Evolutionary conservation across 2,329 filamentous ascomycete genomes (phyloP), one percentile per base, ranked within the genome.

Genomic region (Colletotrichum musicola): DNA sequence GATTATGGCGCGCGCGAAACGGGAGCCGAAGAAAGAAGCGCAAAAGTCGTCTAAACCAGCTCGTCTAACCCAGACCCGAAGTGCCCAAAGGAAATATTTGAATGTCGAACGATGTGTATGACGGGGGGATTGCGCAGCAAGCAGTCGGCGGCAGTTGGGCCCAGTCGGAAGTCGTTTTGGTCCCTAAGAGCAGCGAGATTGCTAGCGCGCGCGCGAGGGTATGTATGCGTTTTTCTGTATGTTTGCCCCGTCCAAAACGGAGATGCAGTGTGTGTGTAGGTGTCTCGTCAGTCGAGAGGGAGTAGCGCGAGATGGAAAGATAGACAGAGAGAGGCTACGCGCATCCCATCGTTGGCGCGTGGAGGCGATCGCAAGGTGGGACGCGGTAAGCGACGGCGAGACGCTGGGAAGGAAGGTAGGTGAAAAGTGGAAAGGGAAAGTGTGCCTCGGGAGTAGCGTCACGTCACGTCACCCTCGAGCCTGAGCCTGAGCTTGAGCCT

Each of bases 41-140:
- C 51, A 40, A 53, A 51, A 47, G 51, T 62, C 75, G 76, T 81
- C 80, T 81, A 81, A 80, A 78, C 75, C 78, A 75, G 76, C 73
- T 77, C 77, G 77, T 81, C 79, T 81, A 81, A 78, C 73, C 76
- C 76, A 76, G 74, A 75, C n/a, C 63, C 42, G 30, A 62, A 58
- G 59, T 62, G 74, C 74, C 74, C 73, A 75, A 78, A 76, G 69
- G 71, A 71, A 69, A 68, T 64, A 71, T 69, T 75, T 69, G 71
- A 69, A 68, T 64, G 70, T 69, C 75, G 69, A 74, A 73, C 61
- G 66, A 53, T 42, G 18, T 61, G 69, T 65, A 35, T 46, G 69
- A 64, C 44, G 67, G 44, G 47, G 59, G 51, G 51, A 61, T 60
- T 22, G 46, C n/a, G 46, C 46, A 20, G 67, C 69, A 55, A 63